Percentiles rank a stretch among this genome's conserved stretches.
Conservation (phyloP, 176 grass and related monocot species). For the Cenchrus fungigraminus region DNA sequence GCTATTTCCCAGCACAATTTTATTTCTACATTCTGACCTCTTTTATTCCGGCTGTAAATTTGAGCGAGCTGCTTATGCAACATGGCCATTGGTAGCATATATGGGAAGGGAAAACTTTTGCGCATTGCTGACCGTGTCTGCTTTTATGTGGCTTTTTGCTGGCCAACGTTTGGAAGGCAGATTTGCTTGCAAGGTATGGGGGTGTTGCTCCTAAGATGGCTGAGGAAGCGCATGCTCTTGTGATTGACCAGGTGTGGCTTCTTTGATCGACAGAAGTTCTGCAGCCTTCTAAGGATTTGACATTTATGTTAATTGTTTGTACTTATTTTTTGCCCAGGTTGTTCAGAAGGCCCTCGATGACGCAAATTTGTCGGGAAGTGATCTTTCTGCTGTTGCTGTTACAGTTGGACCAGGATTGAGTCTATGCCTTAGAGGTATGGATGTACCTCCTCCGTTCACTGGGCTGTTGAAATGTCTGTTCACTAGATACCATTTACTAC, state of each 20-base stretch:
- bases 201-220: slow-evolving; percentile 96
- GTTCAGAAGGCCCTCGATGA: slow-evolving; percentile 79
- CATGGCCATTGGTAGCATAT: background rate
- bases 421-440: slow-evolving; percentile 90
- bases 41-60: background rate
- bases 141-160: background rate
- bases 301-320: background rate
- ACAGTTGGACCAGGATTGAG: slow-evolving; percentile 93
- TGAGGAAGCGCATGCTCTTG: slow-evolving; percentile 86
- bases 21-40: background rate
- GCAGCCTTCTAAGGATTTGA: background rate
- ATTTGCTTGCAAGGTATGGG: slow-evolving; percentile 84
- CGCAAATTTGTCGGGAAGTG: slow-evolving; percentile 68
- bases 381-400: slow-evolving; percentile 88
- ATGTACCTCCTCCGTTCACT: background rate
- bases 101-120: background rate
- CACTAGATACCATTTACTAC: slow-evolving; percentile 6
- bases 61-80: background rate
- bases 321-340: slow-evolving; percentile 59
- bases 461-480: slow-evolving; percentile 6
- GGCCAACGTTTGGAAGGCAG: slow-evolving; percentile 60
- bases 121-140: slow-evolving; percentile 3
- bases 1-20: background rate
- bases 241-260: slow-evolving; percentile 74
- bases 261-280: slow-evolving; percentile 14